Percentiles rank a stretch among this genome's conserved stretches.
These are phyloP conservation scores for Hyaloperonospora arabidopsidis DNA, from an alignment of 352 stramenopile genomes.

Conservation along the genomic window DNA sequence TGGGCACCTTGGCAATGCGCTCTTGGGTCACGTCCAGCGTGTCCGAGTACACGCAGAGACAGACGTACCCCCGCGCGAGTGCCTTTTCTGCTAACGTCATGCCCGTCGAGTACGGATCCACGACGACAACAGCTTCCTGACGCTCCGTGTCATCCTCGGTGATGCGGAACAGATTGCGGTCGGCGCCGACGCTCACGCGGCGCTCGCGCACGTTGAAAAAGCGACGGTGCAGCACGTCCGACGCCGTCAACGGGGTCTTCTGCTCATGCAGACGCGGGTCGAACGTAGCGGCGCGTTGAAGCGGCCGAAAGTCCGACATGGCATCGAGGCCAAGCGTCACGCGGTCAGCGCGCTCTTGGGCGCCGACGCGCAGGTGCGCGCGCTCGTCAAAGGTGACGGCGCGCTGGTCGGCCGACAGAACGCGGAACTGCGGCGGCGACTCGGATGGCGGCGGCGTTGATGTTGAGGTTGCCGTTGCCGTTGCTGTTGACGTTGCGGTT, in stretches of 20 bases:
- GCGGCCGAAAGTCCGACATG: slow-evolving; percentile 60
- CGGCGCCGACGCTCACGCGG: slow-evolving; percentile 31
- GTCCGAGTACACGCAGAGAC: slow-evolving; percentile 71
- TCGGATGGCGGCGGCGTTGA: background rate
- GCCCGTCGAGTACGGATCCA: slow-evolving; percentile 94
- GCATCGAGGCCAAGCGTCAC: slow-evolving; percentile 46
- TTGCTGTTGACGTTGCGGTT: slow-evolving; percentile 21
- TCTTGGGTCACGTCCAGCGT: slow-evolving; percentile 67
- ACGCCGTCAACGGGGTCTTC: slow-evolving; percentile 52
- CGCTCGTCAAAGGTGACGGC: slow-evolving; percentile 79
- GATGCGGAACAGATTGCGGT: slow-evolving; percentile 54
- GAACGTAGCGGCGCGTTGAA: slow-evolving; percentile 72
- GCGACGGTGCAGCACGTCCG: slow-evolving; percentile 72
- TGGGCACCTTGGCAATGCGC: slow-evolving; percentile 58
- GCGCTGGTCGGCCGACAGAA: slow-evolving; percentile 63
- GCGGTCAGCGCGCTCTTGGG: slow-evolving; percentile 16
- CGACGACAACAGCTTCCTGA: slow-evolving; percentile 81
- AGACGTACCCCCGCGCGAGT: slow-evolving; percentile 76
- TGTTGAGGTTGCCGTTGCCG: no score
- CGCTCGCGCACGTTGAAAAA: slow-evolving; percentile 79
- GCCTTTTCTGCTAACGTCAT: slow-evolving; percentile 88
- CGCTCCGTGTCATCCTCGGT: slow-evolving; percentile 31
- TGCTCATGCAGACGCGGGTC: slow-evolving; percentile 60
- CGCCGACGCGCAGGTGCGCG: slow-evolving; percentile 40
- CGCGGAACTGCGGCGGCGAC: slow-evolving; percentile 37